Percentiles rank a stretch among this genome's conserved stretches.
These are phyloP conservation scores for Phytophthora hibernalis DNA, from an alignment of 352 stramenopile genomes.

Conservation along the genomic window DNA sequence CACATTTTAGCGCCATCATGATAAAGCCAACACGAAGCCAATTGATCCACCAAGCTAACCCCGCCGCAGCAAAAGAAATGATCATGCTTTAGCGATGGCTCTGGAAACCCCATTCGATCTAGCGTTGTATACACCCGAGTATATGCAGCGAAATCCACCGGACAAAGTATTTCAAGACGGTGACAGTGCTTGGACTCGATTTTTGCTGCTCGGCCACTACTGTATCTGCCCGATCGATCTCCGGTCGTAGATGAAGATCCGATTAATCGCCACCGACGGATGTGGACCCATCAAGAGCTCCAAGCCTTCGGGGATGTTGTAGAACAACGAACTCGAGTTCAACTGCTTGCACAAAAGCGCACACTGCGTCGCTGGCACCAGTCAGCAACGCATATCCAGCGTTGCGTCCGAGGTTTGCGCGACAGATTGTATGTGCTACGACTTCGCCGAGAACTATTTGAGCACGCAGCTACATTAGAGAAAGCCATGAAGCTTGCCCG, in stretches of 20 bases:
- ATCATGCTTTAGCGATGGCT: not conserved
- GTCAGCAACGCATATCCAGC: conserved; percentile 50
- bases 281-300: conserved; percentile 61
- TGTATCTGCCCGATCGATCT: conserved; percentile 61
- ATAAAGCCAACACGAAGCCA: conserved; percentile 1
- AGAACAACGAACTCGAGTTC: conserved; percentile 38
- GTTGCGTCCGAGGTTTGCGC: conserved; percentile 43
- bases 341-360: conserved; percentile 47
- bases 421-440: conserved; percentile 42
- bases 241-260: conserved; percentile 51
- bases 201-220: conserved; percentile 38
- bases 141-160: conserved; percentile 33
- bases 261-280: conserved; percentile 37
- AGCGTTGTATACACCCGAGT: conserved; percentile 45
- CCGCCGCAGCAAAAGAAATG: not conserved
- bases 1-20: not conserved
- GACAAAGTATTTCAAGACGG: conserved; percentile 26
- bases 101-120: conserved; percentile 43
- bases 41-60: not conserved
- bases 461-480: conserved; percentile 36
- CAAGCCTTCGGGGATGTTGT: conserved; percentile 47
- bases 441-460: conserved; percentile 32
- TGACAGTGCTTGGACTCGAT: conserved; percentile 40
- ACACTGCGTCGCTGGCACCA: conserved; percentile 49
- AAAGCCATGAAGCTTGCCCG: conserved; percentile 31